Evolutionary conservation across 108 stramenopile genomes (phyloP).

Genomic region (Stephanodiscus triporus): DNA sequence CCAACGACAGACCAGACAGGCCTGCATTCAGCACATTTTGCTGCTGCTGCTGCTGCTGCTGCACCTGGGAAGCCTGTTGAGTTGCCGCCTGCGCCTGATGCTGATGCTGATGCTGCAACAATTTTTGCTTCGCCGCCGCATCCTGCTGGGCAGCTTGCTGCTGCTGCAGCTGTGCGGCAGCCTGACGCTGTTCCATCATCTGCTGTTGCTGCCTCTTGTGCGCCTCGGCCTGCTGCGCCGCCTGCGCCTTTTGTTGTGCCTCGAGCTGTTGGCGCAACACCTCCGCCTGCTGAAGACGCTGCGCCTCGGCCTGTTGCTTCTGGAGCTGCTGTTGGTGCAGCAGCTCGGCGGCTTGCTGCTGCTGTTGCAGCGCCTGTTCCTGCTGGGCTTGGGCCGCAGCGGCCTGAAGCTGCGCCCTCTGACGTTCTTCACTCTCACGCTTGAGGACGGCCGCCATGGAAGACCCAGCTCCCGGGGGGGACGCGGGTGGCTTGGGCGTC

Average conservation of each 20-base stretch:
- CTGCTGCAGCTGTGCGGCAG: constrained; percentile 53
- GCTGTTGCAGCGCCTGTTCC: constrained; percentile 44
- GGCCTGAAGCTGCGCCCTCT: constrained; percentile 76
- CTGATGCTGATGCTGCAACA: constrained; percentile 41
- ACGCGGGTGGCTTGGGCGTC: constrained; percentile 53
- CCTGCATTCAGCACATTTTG: constrained; percentile 59
- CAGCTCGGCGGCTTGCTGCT: constrained; percentile 62
- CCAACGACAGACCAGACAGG: constrained; percentile 62
- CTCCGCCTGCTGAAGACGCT: constrained; percentile 57
- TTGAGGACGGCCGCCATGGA: constrained; percentile 91
- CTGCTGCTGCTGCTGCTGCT: constrained; percentile 49
- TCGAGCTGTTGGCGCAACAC: constrained; percentile 54
- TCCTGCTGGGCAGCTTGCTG: constrained; percentile 60
- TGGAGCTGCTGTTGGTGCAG: constrained; percentile 66
- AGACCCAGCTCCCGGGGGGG: constrained; percentile 52
- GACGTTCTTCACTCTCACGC: constrained; percentile 86
- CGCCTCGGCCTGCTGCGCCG: constrained; percentile 53
- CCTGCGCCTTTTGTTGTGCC: constrained; percentile 52
- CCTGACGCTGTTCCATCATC: constrained; percentile 55
- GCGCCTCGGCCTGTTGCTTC: constrained; percentile 71
- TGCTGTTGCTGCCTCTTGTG: constrained; percentile 63
- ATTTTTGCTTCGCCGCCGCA: constrained; percentile 54
- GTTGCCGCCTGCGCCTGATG: constrained; percentile 35
- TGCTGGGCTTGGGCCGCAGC: constrained; percentile 56
- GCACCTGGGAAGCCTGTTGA: constrained; percentile 30